Evolutionary conservation across 2,329 filamentous ascomycete genomes (phyloP), one percentile per base, ranked within the genome.

Genomic region (Tolypocladium pustulatum): DNA sequence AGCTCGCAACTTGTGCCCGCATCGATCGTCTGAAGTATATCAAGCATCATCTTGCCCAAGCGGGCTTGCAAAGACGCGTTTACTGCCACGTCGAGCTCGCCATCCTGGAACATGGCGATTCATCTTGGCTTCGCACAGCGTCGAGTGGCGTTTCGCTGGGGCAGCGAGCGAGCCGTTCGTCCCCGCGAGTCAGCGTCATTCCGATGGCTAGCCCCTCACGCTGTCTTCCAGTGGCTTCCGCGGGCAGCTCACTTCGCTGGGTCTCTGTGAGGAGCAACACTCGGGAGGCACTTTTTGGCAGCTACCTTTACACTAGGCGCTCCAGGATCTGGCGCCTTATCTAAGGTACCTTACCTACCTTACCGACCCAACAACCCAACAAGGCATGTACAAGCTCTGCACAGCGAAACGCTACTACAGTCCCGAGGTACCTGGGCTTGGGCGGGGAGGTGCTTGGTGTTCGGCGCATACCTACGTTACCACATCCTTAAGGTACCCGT

Each of bases 111-210:
- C 15, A 17, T 20, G 49, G 27, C 10, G 43, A 30, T 30, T 20
- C 22, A n/a, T 52, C 20, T 52, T 32, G 27, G 30, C 27, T 52
- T n/a, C 17, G 27, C 49, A 6, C 30, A 37, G 38, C 43, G 38
- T 17, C 38, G 17, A 55, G 56, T 58, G 58, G 54, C 55, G 56
- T 49, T 27, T 54, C 32, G 49, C 9, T 43, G 27, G 37, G 58
- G n/a, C 40, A 15, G 40, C 57, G 52, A 27, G 36, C 34, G 32
- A 30, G 4, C 43, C 53, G 30, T 54, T 32, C 37, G 34, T 41
- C 40, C 34, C 40, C 58, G 58, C 55, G 58, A 59, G 58, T 59
- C 58, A 59, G 58, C 58, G 25, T 54, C 58, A 46, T 54, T 27
- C 34, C 56, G 56, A 38, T 53, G 0, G 41, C 56, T 30, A 22